Percentiles rank a stretch among this genome's conserved stretches.
These are phyloP conservation scores for Phaeodactylum tricornutum DNA, from an alignment of 108 stramenopile genomes.

Conservation along the genomic window DNA sequence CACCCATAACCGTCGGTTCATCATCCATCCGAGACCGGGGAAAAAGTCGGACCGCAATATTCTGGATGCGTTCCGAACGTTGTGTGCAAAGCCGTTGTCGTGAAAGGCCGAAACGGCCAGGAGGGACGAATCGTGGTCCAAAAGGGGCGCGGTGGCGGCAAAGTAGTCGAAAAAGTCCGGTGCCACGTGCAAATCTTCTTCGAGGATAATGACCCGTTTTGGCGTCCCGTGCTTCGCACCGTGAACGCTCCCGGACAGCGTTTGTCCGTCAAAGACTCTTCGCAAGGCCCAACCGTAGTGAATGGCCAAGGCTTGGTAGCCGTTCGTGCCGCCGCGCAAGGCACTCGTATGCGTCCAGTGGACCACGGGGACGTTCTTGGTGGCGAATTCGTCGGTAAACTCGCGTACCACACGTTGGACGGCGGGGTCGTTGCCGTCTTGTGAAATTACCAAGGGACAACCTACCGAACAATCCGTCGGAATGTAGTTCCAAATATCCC, in stretches of 20 bases:
- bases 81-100: constrained; percentile 75
- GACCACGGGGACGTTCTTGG: constrained; percentile 39
- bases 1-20: constrained; percentile 68
- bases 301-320: constrained; percentile 53
- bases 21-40: constrained; percentile 95
- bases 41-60: constrained; percentile 87
- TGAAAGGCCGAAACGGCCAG: constrained; percentile 90
- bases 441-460: constrained; percentile 64
- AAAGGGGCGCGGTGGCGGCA: constrained; percentile 60
- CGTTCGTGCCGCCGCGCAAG: constrained; percentile 18
- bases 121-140: constrained; percentile 63
- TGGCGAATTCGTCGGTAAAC: constrained; percentile 32
- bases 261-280: constrained; percentile 39
- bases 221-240: constrained; percentile 15
- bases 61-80: constrained; percentile 35
- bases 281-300: constrained; percentile 84
- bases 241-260: constrained; percentile 5
- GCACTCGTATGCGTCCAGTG: constrained; percentile 30
- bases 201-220: constrained; percentile 73
- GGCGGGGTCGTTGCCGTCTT: constrained; percentile 57
- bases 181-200: constrained; percentile 86
- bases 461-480: constrained; percentile 38
- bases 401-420: constrained; percentile 37
- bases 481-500: constrained; percentile 42
- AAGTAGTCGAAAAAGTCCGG: constrained; percentile 89